These are phyloP conservation scores for Thalia dealbata DNA, from an alignment of 176 grass and related monocot genomes.

Conservation along the genomic window DNA sequence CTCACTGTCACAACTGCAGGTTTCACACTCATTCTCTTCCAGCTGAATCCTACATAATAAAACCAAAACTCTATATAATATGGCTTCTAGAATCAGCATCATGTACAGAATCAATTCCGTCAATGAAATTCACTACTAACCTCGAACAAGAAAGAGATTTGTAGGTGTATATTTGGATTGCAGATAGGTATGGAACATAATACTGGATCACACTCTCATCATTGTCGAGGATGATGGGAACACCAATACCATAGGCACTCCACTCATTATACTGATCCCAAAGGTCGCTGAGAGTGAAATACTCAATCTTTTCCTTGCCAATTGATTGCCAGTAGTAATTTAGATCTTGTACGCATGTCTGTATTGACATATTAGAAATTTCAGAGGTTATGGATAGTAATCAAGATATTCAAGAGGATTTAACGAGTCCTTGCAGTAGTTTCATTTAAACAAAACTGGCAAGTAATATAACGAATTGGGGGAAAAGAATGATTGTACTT, in stretches of 20 bases:
- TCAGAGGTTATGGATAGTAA: too few relatives aligned
- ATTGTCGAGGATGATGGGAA: slow-evolving; percentile 20
- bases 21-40: not conserved
- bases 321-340: slow-evolving; percentile 3
- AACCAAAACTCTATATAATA: slow-evolving; percentile 1
- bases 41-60: not conserved
- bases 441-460: not conserved
- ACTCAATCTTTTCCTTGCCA: slow-evolving; percentile 20
- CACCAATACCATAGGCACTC: slow-evolving; percentile 51
- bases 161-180: slow-evolving; percentile 48
- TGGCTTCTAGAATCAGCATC: not conserved
- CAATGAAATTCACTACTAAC: slow-evolving; percentile 14
- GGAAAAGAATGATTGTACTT: not conserved
- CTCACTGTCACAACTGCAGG: not conserved
- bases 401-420: too few relatives aligned
- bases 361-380: slow-evolving; percentile 2
- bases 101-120: not conserved
- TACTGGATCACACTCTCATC: slow-evolving; percentile 39
- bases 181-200: slow-evolving; percentile 68
- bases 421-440: not conserved
- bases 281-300: slow-evolving; percentile 43
- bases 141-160: slow-evolving; percentile 15
- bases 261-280: slow-evolving; percentile 52
- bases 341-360: slow-evolving; percentile 10
- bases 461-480: not conserved